phyloP scores from a whole-genome alignment of 2,329 filamentous ascomycete species.

The Lecanosticta acicola region DNA sequence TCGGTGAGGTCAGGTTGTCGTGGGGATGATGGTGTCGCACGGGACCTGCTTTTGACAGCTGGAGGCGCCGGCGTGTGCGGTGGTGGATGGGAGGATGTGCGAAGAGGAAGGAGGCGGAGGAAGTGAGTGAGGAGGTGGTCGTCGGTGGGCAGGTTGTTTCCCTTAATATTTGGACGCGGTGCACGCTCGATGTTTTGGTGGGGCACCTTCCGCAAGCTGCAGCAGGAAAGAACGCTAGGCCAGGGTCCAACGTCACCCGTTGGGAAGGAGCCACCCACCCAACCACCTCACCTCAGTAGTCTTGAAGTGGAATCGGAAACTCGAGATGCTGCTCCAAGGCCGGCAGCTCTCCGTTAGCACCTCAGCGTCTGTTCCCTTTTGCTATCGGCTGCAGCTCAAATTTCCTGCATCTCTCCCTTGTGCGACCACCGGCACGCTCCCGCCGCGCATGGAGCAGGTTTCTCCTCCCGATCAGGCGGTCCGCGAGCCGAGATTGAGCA shows the following conservation, averaged over 20 bases:
- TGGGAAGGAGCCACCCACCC: neutral
- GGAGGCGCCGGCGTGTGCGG: neutral
- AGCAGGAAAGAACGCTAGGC: neutral
- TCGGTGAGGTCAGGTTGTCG: neutral
- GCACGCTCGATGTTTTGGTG: neutral
- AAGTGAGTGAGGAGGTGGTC: neutral
- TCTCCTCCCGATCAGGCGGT: too few species aligned
- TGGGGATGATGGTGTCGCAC: neutral
- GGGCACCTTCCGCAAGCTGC: neutral
- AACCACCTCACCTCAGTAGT: neutral
- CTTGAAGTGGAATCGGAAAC: neutral
- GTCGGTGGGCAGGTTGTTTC: neutral
- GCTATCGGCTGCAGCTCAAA: neutral
- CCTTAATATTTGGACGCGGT: neutral
- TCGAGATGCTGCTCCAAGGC: neutral
- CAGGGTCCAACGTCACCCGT: neutral
- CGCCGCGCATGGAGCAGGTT: too few species aligned
- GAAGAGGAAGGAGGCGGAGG: neutral
- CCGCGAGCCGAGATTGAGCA: too few species aligned
- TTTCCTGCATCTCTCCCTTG: too few species aligned
- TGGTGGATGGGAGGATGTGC: neutral
- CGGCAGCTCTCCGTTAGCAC: neutral
- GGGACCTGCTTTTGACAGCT: neutral
- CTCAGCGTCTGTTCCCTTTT: neutral
- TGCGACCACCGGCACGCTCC: neutral